phyloP scores from a whole-genome alignment of 2,329 filamentous ascomycete genomes.

The Fusarium secorum region DNA sequence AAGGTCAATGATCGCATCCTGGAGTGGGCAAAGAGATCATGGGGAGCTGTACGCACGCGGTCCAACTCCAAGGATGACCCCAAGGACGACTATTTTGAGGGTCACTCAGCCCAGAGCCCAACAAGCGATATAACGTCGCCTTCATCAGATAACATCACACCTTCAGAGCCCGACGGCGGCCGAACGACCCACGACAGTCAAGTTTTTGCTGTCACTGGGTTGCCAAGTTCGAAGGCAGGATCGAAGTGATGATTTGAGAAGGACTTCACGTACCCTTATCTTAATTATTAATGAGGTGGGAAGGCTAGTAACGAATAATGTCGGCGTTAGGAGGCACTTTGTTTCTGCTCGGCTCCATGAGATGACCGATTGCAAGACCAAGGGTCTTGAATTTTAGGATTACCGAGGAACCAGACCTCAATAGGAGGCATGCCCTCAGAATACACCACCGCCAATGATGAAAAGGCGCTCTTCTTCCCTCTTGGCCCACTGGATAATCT shows the following conservation, averaged over 20 bases:
- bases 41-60: constrained; percentile 39
- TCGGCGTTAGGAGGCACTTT: constrained; percentile 36
- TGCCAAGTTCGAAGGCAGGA: constrained; percentile 20
- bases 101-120: constrained; percentile 16
- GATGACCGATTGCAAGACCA: constrained; percentile 26
- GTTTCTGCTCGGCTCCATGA: constrained; percentile 21
- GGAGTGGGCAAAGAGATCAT: constrained; percentile 48
- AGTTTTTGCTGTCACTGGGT: constrained; percentile 23
- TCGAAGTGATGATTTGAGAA: constrained; percentile 13
- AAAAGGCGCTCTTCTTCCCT: constrained; percentile 93
- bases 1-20: constrained; percentile 46
- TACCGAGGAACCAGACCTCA: constrained; percentile 32
- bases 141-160: constrained; percentile 27
- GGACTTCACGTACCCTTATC: background rate
- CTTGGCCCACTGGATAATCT: constrained; percentile 89
- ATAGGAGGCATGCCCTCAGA: constrained; percentile 50
- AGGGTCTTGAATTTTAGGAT: constrained; percentile 32
- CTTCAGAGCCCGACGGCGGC: constrained; percentile 23
- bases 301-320: constrained; percentile 36
- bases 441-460: constrained; percentile 96
- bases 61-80: constrained; percentile 37
- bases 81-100: constrained; percentile 36
- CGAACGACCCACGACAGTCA: constrained; percentile 7
- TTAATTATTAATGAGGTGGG: constrained; percentile 18
- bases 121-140: constrained; percentile 28